Evolutionary conservation across 2,329 filamentous ascomycete genomes (phyloP).

Genomic region (Aspergillus flavus): DNA sequence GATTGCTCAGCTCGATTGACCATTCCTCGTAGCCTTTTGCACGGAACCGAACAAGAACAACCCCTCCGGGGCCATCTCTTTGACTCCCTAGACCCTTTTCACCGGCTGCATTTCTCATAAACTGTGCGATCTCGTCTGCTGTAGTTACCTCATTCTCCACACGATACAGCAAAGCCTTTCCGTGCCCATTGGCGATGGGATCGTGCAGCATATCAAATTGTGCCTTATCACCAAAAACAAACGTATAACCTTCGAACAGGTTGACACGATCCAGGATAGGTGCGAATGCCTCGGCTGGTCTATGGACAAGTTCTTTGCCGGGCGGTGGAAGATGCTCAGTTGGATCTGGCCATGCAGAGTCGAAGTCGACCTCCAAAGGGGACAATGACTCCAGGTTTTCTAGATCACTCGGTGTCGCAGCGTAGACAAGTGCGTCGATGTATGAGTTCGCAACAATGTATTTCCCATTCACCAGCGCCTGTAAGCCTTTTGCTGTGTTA

Average conservation of each 20-base stretch:
- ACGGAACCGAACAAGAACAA: constrained; percentile 76
- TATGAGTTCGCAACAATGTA: constrained; percentile 75
- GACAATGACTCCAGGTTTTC: constrained; percentile 56
- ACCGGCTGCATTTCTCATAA: constrained; percentile 73
- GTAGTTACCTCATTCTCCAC: constrained; percentile 65
- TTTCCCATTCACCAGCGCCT: constrained; percentile 79
- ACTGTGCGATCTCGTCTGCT: constrained; percentile 75
- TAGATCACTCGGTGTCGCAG: constrained; percentile 54
- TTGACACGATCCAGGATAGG: constrained; percentile 68
- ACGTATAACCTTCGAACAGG: constrained; percentile 84
- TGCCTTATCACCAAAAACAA: constrained; percentile 76
- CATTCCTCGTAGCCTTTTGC: constrained; percentile 63
- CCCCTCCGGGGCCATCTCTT: constrained; percentile 65
- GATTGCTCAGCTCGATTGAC: constrained; percentile 69
- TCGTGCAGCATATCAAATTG: constrained; percentile 77
- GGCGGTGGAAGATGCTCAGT: constrained; percentile 71
- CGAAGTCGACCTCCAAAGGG: constrained; percentile 77
- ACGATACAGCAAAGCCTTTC: constrained; percentile 74
- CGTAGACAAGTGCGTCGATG: constrained; percentile 70
- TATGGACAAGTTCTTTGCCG: constrained; percentile 73
- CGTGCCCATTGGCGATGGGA: constrained; percentile 75
- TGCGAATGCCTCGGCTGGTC: constrained; percentile 68
- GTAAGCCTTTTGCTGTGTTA: constrained; percentile 84
- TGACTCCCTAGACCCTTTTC: constrained; percentile 69
- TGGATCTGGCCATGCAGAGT: constrained; percentile 75